Percentiles rank a stretch among this genome's conserved stretches.
phyloP scores from a whole-genome alignment of 768 basidiomycete species.

The Pleurotus giganteus region DNA sequence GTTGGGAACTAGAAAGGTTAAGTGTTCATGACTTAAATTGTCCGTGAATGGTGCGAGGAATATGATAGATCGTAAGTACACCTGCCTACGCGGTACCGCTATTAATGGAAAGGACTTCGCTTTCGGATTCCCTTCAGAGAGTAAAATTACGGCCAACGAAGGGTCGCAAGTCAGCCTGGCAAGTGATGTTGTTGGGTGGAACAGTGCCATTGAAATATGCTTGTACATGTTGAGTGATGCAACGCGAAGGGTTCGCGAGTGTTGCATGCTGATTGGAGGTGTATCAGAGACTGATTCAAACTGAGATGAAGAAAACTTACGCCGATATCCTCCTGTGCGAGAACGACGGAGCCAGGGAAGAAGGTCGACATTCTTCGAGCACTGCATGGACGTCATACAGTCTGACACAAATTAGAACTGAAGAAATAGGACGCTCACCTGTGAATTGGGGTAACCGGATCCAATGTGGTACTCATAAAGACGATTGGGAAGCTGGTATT shows the following conservation, averaged over 20 bases:
- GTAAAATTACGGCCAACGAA: not conserved
- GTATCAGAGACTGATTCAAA: slow-evolving; percentile 11
- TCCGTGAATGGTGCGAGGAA: no score
- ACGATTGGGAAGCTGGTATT: slow-evolving; percentile 39
- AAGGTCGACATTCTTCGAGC: slow-evolving; percentile 35
- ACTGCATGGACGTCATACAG: slow-evolving; percentile 17
- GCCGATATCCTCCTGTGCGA: slow-evolving; percentile 40
- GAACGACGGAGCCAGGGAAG: slow-evolving; percentile 34
- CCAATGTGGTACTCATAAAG: slow-evolving; percentile 36
- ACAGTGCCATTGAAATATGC: not conserved
- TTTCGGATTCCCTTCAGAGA: no score
- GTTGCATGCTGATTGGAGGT: slow-evolving; percentile 3
- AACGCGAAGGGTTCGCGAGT: not conserved
- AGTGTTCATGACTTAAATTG: no score
- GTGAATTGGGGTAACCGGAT: slow-evolving; percentile 17
- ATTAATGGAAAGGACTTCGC: no score
- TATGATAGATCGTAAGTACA: no score
- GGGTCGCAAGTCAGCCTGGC: not conserved
- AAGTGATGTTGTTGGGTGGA: not conserved
- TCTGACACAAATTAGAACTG: not conserved
- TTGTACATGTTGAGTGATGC: not conserved
- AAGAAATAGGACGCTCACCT: not conserved
- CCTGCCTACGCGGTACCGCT: no score
- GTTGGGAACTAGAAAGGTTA: no score
- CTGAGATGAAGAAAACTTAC: slow-evolving; percentile 19